phyloP scores from a whole-genome alignment of 371 early-diverging fungal species.

The Fennellomyces sp. region DNA sequence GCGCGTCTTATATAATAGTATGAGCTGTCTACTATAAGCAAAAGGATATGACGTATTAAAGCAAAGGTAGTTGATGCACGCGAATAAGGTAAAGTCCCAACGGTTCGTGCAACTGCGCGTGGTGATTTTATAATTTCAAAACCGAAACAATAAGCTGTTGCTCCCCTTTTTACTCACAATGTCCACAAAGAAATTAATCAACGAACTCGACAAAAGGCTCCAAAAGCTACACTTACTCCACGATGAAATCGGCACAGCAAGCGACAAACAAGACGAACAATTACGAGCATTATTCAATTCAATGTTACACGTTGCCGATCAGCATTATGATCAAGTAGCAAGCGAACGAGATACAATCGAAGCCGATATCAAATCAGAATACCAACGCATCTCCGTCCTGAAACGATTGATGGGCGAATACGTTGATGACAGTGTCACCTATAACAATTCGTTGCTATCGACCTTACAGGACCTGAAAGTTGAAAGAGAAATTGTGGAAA shows the following conservation, averaged over 20 bases:
- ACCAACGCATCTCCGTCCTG: conserved; percentile 3
- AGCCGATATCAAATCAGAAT: conserved; percentile 3
- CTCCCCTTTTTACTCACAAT: no score
- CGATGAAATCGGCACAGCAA: conserved; percentile 16
- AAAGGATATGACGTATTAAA: no score
- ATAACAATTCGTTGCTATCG: not conserved
- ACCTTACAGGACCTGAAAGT: conserved; percentile 9
- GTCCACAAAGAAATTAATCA: conserved; percentile 11
- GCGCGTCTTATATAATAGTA: no score
- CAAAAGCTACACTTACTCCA: conserved; percentile 12
- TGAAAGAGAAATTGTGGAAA: conserved; percentile 14
- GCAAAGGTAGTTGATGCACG: no score
- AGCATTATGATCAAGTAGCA: conserved; percentile 9
- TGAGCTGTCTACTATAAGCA: no score
- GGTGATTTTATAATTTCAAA: no score
- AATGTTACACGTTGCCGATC: conserved; percentile 16
- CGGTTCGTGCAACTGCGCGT: no score
- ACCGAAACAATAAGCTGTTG: no score
- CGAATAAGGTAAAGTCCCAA: no score
- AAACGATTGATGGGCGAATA: conserved; percentile 27
- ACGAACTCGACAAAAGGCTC: conserved; percentile 7
- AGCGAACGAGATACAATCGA: conserved; percentile 12
- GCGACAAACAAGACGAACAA: conserved; percentile 10
- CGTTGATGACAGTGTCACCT: conserved; percentile 8
- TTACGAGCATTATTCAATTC: conserved; percentile 6